Percentiles rank a stretch among this genome's conserved stretches.
These are phyloP conservation scores for Pythium insidiosum DNA, from an alignment of 352 stramenopile species.

Conservation along the genomic window DNA sequence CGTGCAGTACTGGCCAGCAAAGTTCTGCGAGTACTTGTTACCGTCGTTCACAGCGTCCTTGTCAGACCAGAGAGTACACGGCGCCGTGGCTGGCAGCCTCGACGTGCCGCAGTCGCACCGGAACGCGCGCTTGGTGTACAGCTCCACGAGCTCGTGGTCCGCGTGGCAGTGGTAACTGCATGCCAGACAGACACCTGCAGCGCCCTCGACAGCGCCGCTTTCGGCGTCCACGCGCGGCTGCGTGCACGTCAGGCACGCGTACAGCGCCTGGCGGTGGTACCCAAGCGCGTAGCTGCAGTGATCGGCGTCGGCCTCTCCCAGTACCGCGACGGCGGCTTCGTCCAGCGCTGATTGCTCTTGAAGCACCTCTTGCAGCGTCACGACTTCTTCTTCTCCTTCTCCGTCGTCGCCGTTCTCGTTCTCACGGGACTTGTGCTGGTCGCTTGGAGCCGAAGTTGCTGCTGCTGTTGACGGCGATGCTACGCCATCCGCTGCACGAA, in stretches of 20 bases:
- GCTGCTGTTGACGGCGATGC: no score
- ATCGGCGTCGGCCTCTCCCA: conserved; percentile 46
- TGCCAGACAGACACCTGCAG: conserved; percentile 59
- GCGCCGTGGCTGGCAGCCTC: conserved; percentile 28
- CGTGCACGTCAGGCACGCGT: conserved; percentile 68
- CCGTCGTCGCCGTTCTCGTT: conserved; percentile 11
- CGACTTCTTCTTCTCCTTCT: conserved; percentile 35
- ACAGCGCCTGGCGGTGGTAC: conserved; percentile 60
- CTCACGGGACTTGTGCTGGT: no score
- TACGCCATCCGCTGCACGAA: no score
- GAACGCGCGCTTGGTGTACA: conserved; percentile 76
- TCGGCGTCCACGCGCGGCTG: conserved; percentile 22
- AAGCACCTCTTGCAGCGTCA: conserved; percentile 59
- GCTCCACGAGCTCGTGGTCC: conserved; percentile 67
- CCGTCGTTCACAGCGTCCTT: conserved; percentile 40
- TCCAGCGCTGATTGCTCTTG: conserved; percentile 41
- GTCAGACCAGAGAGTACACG: conserved; percentile 45
- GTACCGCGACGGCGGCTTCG: conserved; percentile 48
- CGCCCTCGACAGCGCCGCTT: conserved; percentile 30
- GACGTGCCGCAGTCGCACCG: conserved; percentile 67
- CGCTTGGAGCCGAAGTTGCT: no score
- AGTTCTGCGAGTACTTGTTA: conserved; percentile 75
- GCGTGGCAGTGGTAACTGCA: conserved; percentile 71
- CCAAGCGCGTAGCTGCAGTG: conserved; percentile 65
- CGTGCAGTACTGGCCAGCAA: conserved; percentile 52